phyloP scores from a whole-genome alignment of 2,329 filamentous ascomycete genomes.

The Fusarium euwallaceae region DNA sequence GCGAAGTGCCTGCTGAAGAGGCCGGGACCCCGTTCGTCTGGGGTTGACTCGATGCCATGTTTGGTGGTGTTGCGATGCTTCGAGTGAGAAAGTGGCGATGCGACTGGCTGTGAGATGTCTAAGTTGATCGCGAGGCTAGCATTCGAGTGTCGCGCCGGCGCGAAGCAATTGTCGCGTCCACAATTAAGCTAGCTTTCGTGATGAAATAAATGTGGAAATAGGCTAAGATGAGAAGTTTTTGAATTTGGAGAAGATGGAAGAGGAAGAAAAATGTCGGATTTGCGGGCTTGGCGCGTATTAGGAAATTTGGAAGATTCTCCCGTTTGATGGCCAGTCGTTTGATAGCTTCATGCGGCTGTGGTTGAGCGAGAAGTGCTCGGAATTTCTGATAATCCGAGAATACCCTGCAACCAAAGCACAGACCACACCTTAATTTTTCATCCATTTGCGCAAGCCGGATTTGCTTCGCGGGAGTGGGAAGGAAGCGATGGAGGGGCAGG shows the following conservation, averaged over 20 bases:
- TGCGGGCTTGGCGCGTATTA: slow-evolving; percentile 9
- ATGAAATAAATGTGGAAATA: neutral
- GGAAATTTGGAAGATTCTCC: slow-evolving; percentile 4
- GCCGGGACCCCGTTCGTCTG: slow-evolving; percentile 68
- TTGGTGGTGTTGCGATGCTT: slow-evolving; percentile 9
- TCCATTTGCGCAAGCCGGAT: slow-evolving; percentile 38
- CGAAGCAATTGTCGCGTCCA: neutral
- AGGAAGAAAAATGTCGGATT: neutral
- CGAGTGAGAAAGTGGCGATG: neutral
- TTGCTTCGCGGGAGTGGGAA: slow-evolving; percentile 17
- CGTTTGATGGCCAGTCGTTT: slow-evolving; percentile 3
- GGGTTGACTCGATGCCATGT: slow-evolving; percentile 56
- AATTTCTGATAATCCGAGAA: slow-evolving; percentile 43
- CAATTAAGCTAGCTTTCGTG: neutral
- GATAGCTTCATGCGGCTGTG: slow-evolving; percentile 17
- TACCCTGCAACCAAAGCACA: slow-evolving; percentile 38
- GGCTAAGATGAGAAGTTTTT: neutral
- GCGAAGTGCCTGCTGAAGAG: slow-evolving; percentile 55
- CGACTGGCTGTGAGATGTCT: slow-evolving; percentile 3
- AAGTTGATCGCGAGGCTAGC: slow-evolving; percentile 14
- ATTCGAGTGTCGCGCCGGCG: slow-evolving; percentile 9
- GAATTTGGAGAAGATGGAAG: neutral
- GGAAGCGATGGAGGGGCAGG: slow-evolving; percentile 43
- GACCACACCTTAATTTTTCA: slow-evolving; percentile 52
- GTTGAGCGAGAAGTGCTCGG: slow-evolving; percentile 12